A percentile compares a stretch with the other conserved stretches of the same genome.
These are phyloP conservation scores for Mycotypha africana DNA, from an alignment of 371 early-diverging fungal species.

Conservation along the genomic window DNA sequence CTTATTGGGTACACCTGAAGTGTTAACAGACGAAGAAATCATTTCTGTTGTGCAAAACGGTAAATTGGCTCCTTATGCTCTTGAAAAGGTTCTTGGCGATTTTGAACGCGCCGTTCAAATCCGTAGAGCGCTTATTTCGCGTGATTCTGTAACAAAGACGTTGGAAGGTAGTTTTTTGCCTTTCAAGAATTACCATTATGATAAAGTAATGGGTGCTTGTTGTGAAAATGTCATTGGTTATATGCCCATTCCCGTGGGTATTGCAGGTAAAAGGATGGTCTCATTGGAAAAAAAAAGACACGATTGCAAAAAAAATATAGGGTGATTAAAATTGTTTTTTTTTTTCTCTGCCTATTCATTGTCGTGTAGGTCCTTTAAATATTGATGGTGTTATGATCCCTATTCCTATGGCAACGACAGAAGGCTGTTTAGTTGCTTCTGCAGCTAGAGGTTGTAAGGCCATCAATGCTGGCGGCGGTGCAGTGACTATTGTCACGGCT, in stretches of 20 bases:
- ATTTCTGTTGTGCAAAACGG: slow-evolving; percentile 66
- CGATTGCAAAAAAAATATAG: background rate
- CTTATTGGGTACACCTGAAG: slow-evolving; percentile 47
- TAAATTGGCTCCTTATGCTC: slow-evolving; percentile 74
- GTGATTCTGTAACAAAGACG: slow-evolving; percentile 56
- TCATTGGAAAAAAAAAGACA: background rate
- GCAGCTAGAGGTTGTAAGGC: slow-evolving; percentile 95
- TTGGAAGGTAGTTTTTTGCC: slow-evolving; percentile 68
- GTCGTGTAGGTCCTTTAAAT: slow-evolving; percentile 59
- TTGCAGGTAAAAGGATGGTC: slow-evolving; percentile 53
- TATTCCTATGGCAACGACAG: slow-evolving; percentile 96
- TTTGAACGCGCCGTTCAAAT: slow-evolving; percentile 78
- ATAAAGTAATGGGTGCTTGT: slow-evolving; percentile 86
- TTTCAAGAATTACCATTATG: slow-evolving; percentile 81
- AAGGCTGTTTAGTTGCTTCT: slow-evolving; percentile 92
- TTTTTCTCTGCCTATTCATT: background rate
- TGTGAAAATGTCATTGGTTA: slow-evolving; percentile 97
- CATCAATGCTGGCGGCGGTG: slow-evolving; percentile 86
- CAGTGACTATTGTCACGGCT: slow-evolving; percentile 72
- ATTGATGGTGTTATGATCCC: slow-evolving; percentile 77
- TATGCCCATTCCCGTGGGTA: slow-evolving; percentile 90
- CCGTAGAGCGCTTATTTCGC: slow-evolving; percentile 71
- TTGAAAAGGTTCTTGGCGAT: slow-evolving; percentile 79
- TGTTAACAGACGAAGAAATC: slow-evolving; percentile 69
- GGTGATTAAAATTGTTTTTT: too few relatives aligned